These are phyloP conservation scores for Purpureocillium takamizusanense DNA, from an alignment of 2,329 filamentous ascomycete genomes.

Conservation along the genomic window DNA sequence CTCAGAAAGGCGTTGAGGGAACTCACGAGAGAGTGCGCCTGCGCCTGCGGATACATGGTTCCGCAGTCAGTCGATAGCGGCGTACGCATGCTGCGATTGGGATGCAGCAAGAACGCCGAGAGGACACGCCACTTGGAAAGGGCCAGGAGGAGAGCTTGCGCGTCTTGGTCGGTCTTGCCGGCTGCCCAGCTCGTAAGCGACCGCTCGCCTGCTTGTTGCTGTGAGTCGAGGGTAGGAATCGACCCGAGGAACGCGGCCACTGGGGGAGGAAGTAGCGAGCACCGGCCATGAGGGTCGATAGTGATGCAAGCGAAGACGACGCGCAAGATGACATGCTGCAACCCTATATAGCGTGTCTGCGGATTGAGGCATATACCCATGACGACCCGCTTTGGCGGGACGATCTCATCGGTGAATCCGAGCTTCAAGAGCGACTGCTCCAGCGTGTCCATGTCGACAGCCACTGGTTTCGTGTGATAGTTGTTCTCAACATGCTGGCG, in stretches of 20 bases:
- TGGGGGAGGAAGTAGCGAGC: slow-evolving; percentile 27
- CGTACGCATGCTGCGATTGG: slow-evolving; percentile 24
- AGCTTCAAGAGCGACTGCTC: neutral
- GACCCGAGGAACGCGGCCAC: slow-evolving; percentile 19
- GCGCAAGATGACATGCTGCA: slow-evolving; percentile 29
- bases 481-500: slow-evolving; percentile 29
- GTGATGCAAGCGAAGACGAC: slow-evolving; percentile 25
- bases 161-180: too few relatives aligned
- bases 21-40: slow-evolving; percentile 20
- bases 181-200: too few relatives aligned
- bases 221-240: too few relatives aligned
- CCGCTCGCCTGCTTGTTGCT: too few relatives aligned
- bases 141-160: slow-evolving; percentile 12
- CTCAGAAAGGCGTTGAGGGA: neutral
- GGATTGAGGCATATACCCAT: slow-evolving; percentile 21
- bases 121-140: slow-evolving; percentile 32
- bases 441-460: neutral
- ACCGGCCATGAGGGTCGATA: slow-evolving; percentile 12
- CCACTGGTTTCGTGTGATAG: slow-evolving; percentile 22
- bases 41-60: slow-evolving; percentile 16
- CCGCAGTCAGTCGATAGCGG: slow-evolving; percentile 20
- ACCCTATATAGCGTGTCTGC: slow-evolving; percentile 18
- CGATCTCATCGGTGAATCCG: slow-evolving; percentile 6
- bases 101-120: slow-evolving; percentile 31
- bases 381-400: slow-evolving; percentile 4